Percentiles rank a stretch among this genome's conserved stretches.
Evolutionary conservation across 371 early-diverging fungal genomes (phyloP).

Genomic region (Mortierella sp.): DNA sequence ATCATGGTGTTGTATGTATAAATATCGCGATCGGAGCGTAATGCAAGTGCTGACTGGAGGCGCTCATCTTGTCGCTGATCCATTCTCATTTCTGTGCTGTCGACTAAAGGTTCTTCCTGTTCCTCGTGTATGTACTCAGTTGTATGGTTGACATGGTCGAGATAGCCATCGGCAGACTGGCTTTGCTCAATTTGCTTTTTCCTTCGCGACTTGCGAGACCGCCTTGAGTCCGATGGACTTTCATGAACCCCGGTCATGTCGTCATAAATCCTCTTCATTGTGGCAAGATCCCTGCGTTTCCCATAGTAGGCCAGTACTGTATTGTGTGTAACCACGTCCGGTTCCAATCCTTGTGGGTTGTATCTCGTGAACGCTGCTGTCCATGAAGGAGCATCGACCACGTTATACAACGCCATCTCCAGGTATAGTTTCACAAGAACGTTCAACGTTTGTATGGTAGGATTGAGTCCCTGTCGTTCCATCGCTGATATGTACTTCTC

Average conservation of each 20-base stretch:
- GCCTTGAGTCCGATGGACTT: constrained; percentile 1
- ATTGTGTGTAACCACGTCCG: constrained; percentile 63
- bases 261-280: constrained; percentile 42
- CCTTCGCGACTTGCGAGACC: background rate
- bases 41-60: background rate
- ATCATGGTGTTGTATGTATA: constrained; percentile 55
- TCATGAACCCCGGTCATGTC: constrained; percentile 26
- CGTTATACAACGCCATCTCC: constrained; percentile 38
- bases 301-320: constrained; percentile 59
- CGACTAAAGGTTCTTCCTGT: background rate
- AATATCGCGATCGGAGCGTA: constrained; percentile 40
- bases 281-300: constrained; percentile 40
- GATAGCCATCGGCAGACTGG: background rate
- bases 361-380: constrained; percentile 27
- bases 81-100: background rate
- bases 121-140: background rate
- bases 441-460: constrained; percentile 30
- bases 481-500: constrained; percentile 27
- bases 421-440: constrained; percentile 41
- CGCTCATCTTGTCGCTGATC: constrained; percentile 3
- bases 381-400: constrained; percentile 31
- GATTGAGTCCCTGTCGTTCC: constrained; percentile 16
- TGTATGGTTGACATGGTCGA: background rate
- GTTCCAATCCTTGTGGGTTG: constrained; percentile 52
- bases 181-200: background rate